These are phyloP conservation scores for Paramecium pentaurelia DNA, from an alignment of 73 alveolate genomes.

Conservation along the genomic window DNA sequence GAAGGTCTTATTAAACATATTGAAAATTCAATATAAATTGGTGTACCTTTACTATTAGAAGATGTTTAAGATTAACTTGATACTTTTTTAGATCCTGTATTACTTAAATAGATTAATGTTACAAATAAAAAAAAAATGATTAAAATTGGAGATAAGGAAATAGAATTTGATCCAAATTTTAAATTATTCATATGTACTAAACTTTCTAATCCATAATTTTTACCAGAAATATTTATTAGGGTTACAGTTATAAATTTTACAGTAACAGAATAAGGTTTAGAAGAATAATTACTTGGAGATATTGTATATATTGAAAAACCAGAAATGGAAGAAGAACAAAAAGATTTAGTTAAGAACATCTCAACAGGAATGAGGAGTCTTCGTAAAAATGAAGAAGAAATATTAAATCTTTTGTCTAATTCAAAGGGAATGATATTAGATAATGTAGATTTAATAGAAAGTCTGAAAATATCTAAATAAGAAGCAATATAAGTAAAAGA, in stretches of 20 bases:
- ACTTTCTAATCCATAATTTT: constrained; percentile 88
- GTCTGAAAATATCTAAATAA: constrained; percentile 82
- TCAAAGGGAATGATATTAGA: constrained; percentile 90
- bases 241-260: constrained; percentile 95
- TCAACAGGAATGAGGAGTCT: constrained; percentile 85
- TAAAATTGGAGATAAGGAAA: constrained; percentile 82
- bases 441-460: constrained; percentile 84
- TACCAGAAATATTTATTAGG: constrained; percentile 93
- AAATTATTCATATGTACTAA: constrained; percentile 85
- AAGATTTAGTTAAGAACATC: constrained; percentile 79
- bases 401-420: constrained; percentile 83
- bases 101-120: constrained; percentile 66
- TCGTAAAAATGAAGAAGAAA: constrained; percentile 85
- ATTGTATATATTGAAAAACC: constrained; percentile 92
- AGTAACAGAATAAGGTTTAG: constrained; percentile 95
- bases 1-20: constrained; percentile 71
- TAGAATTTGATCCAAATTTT: constrained; percentile 89
- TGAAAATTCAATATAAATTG: constrained; percentile 77
- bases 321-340: constrained; percentile 88
- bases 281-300: constrained; percentile 93
- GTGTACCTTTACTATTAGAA: constrained; percentile 76
- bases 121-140: constrained; percentile 72
- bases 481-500: constrained; percentile 81
- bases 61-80: constrained; percentile 89
- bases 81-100: constrained; percentile 85